Evolutionary conservation across 2,329 filamentous ascomycete species (phyloP), one percentile per base, ranked within the genome.

Genomic region (Beauveria rudraprayagi): DNA sequence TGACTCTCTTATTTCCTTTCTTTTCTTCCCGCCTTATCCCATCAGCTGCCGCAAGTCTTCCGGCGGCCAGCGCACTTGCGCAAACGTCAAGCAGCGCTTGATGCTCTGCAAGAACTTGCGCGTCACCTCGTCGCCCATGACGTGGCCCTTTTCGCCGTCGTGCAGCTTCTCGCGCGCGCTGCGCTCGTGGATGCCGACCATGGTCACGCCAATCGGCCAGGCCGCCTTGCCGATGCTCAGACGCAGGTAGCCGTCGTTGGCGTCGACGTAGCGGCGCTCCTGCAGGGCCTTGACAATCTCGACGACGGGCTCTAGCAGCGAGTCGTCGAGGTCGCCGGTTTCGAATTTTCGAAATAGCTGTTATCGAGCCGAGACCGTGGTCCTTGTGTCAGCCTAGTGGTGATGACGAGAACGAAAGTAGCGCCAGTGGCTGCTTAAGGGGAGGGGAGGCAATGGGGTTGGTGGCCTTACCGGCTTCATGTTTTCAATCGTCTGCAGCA

Each of bases 111-210:
- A 75, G 71, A 92, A 97, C 77, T 97, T 99, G 66, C 94, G 84
- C 57, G 94, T 99, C 50, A 89, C 87, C 77, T 99, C 94, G 71
- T 97, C 94, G 62, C 92, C 93, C 87, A 99, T 92, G 68, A 97
- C 96, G 73, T 99, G 92, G 4, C 93, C 94, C 69, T 92, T 88
- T 70, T 88, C 86, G 62, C 87, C 88, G 72, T 94, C 86, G 72
- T 97, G 92, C 63, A 99, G 78, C 77, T 99, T 99, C 77, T 99
- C 94, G 65, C 94, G 85, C 22, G 94, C 93, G 66, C 89, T 94
- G 70, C 94, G 86, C 80, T 97, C 94, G 83, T 99, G 94, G 68
- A 99, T 99, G 80, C 94, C 94, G 70, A 99, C 94, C 94, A 97
- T 99, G 73, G 94, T 99, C 44, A 99, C 94, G 76, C 94, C 94